These are phyloP conservation scores for Neonothopanus nambi DNA, from an alignment of 1,284 basidiomycete genomes.

Conservation along the genomic window DNA sequence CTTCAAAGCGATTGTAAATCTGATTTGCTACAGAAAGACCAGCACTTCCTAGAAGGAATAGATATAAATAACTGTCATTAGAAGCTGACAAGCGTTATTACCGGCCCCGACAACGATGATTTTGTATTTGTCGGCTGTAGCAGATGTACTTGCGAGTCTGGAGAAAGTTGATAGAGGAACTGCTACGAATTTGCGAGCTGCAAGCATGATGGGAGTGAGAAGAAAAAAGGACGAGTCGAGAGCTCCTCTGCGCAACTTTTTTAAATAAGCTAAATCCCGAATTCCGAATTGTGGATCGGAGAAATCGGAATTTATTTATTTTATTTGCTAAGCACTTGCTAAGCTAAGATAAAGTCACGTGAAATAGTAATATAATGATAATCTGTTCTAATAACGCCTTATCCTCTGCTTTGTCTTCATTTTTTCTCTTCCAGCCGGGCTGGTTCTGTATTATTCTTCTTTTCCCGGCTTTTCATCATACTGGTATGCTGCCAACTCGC, in stretches of 20 bases:
- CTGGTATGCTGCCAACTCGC: constrained; percentile 16
- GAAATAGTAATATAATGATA: not conserved
- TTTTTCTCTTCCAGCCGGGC: constrained; percentile 22
- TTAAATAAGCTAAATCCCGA: no score
- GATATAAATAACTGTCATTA: not conserved
- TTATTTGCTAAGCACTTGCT: no score
- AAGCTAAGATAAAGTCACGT: not conserved
- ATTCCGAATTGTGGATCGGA: no score
- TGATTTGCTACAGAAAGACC: constrained; percentile 82
- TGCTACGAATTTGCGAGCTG: constrained; percentile 3
- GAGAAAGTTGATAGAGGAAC: constrained; percentile 10
- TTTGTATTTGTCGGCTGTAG: constrained; percentile 48
- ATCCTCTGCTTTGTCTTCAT: no score
- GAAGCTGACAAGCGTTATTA: constrained; percentile 20
- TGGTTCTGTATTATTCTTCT: constrained; percentile 17
- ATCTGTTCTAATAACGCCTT: not conserved
- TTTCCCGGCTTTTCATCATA: not conserved
- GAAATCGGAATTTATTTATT: no score
- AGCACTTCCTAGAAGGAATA: constrained; percentile 58
- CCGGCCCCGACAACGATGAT: constrained; percentile 67
- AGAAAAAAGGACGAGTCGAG: not conserved
- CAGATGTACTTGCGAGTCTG: constrained; percentile 39
- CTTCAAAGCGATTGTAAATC: constrained; percentile 74
- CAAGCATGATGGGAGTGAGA: constrained; percentile 11
- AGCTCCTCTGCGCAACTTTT: no score